phyloP scores from a whole-genome alignment of 257 asterid species.

The Solanum lycopersicoides region DNA sequence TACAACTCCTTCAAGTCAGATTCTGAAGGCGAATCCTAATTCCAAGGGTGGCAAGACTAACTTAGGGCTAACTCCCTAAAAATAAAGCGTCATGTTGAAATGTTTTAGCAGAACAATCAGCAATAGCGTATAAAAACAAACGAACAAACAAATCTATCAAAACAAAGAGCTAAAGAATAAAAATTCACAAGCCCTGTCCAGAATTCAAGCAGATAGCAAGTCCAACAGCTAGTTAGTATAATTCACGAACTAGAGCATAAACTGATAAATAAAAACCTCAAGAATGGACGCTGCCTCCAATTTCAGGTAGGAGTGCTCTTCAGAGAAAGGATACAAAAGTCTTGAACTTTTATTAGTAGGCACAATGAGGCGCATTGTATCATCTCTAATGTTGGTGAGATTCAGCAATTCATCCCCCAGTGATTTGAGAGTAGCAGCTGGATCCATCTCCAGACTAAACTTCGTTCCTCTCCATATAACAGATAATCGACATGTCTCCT shows the following conservation, averaged over 20 bases:
- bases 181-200: background rate
- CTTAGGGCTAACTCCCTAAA: background rate
- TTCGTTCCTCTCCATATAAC: conserved; percentile 72
- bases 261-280: conserved; percentile 31
- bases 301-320: conserved; percentile 49
- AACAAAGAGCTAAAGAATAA: background rate
- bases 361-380: conserved; percentile 72
- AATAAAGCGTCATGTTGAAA: background rate
- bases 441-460: conserved; percentile 39
- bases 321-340: conserved; percentile 67
- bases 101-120: background rate
- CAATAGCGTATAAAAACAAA: background rate
- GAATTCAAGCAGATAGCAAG: background rate
- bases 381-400: conserved; percentile 55
- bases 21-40: background rate
- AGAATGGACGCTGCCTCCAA: conserved; percentile 43
- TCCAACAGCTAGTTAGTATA: background rate
- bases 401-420: conserved; percentile 62
- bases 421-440: conserved; percentile 49
- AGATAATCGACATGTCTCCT: conserved; percentile 22
- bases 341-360: conserved; percentile 50
- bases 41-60: background rate
- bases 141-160: background rate
- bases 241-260: background rate
- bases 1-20: background rate